phyloP scores from a whole-genome alignment of 352 stramenopile genomes.

The Hyaloperonospora arabidopsidis region DNA sequence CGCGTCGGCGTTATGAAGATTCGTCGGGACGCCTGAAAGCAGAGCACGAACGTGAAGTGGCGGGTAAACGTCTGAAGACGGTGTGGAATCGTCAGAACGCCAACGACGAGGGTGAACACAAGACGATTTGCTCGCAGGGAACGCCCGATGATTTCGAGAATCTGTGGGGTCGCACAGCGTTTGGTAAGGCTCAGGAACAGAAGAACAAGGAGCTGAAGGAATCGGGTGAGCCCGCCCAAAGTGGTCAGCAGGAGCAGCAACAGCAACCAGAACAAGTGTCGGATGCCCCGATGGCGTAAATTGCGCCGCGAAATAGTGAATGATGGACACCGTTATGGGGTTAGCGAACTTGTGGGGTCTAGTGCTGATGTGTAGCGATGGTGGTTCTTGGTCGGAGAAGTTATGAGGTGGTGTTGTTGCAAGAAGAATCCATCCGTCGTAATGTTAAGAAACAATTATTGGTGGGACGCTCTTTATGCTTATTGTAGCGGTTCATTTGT shows the following conservation, averaged over 20 bases:
- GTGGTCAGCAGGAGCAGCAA: slow-evolving; percentile 16
- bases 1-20: slow-evolving; percentile 77
- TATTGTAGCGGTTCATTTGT: too few relatives aligned
- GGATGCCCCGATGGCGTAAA: too few relatives aligned
- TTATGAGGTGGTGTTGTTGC: too few relatives aligned
- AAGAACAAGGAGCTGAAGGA: slow-evolving; percentile 49
- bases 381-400: too few relatives aligned
- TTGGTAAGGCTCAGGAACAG: slow-evolving; percentile 59
- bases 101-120: slow-evolving; percentile 59
- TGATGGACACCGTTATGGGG: too few relatives aligned
- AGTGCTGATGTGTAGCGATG: too few relatives aligned
- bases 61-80: slow-evolving; percentile 55
- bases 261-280: slow-evolving; percentile 1
- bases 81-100: slow-evolving; percentile 63
- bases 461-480: too few relatives aligned
- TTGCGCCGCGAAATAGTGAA: too few relatives aligned
- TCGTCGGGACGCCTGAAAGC: slow-evolving; percentile 74
- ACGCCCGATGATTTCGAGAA: slow-evolving; percentile 64
- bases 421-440: too few relatives aligned
- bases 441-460: too few relatives aligned
- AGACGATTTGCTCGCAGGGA: slow-evolving; percentile 48
- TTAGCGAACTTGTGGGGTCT: too few relatives aligned
- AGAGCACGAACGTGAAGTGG: slow-evolving; percentile 68
- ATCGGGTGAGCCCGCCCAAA: slow-evolving; percentile 19
- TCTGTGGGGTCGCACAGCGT: slow-evolving; percentile 62